Base-by-base conservation (phyloP, 306 rosid species). In the Acacia acuminata region DNA sequence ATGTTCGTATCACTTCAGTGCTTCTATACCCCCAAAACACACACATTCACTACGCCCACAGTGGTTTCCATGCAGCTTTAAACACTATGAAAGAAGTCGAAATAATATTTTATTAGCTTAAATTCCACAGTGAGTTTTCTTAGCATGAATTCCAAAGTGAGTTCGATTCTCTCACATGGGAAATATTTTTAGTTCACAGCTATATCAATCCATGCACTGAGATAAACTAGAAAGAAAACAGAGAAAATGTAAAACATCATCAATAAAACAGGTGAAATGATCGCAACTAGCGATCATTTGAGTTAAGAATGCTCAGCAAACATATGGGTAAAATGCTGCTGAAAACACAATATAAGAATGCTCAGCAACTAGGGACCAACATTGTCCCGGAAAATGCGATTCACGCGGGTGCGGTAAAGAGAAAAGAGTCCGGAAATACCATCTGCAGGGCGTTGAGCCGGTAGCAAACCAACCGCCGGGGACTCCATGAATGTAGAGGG, bases 401-500 rank as follows among this genome's bases (percentile, higher is more conserved):
- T 73, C 43, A 73, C 14, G 43, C 16, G 14, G 32, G 12, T 10
- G 15, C 27, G 69, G 7, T 2, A 7, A n/a, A 24, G 27, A 20
- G 20, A 65, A 76, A 44, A 44, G 68, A 73, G 60, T 55, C 19
- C 65, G 58, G 13, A 36, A 76, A 56, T 83, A 86, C 85, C 85
- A 6, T 0, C 27, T 20, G 89, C 72, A 50, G 64, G 47, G 38
- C 86, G 84, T 68, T 88, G 75, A 48, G 83, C 82, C 38, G 81
- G 77, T 20, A 76, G 70, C 5, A 63, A 40, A 34, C 82, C 87
- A 72, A 74, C 75, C 11, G 86, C 43, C 2, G 88, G 36, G 13
- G 88, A 36, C 30, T 87, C 89, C 96, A 92, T 92, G 68, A 73
- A 55, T 75, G 58, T 16, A 66, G 36, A 50, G 71, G 50, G 32